Conservation (phyloP, 2,329 filamentous ascomycete genomes). For the Bipolaris gigantea region DNA sequence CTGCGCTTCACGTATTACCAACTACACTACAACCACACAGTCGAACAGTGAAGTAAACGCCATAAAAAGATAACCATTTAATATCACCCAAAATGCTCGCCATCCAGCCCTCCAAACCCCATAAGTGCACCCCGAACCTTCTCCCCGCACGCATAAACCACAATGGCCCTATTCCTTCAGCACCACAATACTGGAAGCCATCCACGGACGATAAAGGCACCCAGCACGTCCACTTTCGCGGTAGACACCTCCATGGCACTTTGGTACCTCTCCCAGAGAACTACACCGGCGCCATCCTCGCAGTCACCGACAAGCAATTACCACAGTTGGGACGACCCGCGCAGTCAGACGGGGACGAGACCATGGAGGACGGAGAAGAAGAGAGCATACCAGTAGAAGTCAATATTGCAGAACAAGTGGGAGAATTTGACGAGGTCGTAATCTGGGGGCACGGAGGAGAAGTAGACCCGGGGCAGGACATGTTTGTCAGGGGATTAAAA, state of each 20-base stretch:
- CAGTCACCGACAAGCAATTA: slow-evolving; percentile 32
- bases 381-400: slow-evolving; percentile 30
- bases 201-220: slow-evolving; percentile 38
- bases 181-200: slow-evolving; percentile 72
- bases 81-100: slow-evolving; percentile 47
- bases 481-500: slow-evolving; percentile 72
- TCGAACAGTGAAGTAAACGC: background rate
- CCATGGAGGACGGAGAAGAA: slow-evolving; percentile 14
- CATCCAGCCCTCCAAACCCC: slow-evolving; percentile 39
- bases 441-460: slow-evolving; percentile 82
- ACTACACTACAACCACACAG: background rate
- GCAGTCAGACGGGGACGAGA: slow-evolving; percentile 15
- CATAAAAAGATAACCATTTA: too few species aligned
- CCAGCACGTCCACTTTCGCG: slow-evolving; percentile 54
- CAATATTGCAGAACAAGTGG: slow-evolving; percentile 61
- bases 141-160: slow-evolving; percentile 81
- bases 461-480: slow-evolving; percentile 64
- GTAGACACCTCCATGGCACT: slow-evolving; percentile 74
- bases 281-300: slow-evolving; percentile 59
- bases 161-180: slow-evolving; percentile 68
- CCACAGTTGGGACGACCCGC: slow-evolving; percentile 12
- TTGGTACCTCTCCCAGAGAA: slow-evolving; percentile 67
- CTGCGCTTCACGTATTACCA: background rate
- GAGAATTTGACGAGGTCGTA: slow-evolving; percentile 71
- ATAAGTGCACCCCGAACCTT: slow-evolving; percentile 65